phyloP scores from a whole-genome alignment of 495 filamentous ascomycete genomes.

The Corynascus novoguineensis region DNA sequence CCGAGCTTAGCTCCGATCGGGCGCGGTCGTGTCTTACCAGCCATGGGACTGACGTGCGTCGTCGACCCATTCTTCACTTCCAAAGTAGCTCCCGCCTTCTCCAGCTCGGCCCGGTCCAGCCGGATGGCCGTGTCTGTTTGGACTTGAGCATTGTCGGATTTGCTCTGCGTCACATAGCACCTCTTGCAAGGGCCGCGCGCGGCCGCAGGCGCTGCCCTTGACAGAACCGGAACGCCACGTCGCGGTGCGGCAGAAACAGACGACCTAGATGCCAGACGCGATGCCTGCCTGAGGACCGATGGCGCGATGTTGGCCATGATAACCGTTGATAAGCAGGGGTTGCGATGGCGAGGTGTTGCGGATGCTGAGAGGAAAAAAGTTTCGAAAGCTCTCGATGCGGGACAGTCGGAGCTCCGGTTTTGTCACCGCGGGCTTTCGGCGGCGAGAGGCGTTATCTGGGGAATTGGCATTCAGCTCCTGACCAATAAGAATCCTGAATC shows the following conservation, averaged over 20 bases:
- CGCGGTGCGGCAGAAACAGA: slow-evolving; percentile 43
- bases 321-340: background rate
- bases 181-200: slow-evolving; percentile 37
- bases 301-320: slow-evolving; percentile 70
- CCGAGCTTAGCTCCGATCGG: background rate
- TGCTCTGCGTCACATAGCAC: slow-evolving; percentile 79
- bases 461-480: slow-evolving; percentile 10
- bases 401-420: slow-evolving; percentile 16
- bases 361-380: slow-evolving; percentile 16
- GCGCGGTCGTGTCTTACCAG: slow-evolving; percentile 43
- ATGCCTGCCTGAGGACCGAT: slow-evolving; percentile 70
- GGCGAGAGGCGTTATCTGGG: background rate
- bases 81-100: slow-evolving; percentile 61
- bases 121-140: slow-evolving; percentile 75
- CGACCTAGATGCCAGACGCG: slow-evolving; percentile 59
- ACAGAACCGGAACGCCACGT: slow-evolving; percentile 40
- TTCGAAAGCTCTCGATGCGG: slow-evolving; percentile 3
- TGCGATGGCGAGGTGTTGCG: slow-evolving; percentile 14
- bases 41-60: slow-evolving; percentile 69
- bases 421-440: slow-evolving; percentile 7
- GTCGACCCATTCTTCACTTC: slow-evolving; percentile 50
- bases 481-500: too few relatives aligned
- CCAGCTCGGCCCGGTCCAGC: slow-evolving; percentile 74
- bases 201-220: slow-evolving; percentile 37
- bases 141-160: slow-evolving; percentile 73